Percentiles rank a stretch among this genome's conserved stretches.
These are phyloP conservation scores for Porogramme epimiltina DNA, from an alignment of 1,284 basidiomycete species.

Conservation along the genomic window DNA sequence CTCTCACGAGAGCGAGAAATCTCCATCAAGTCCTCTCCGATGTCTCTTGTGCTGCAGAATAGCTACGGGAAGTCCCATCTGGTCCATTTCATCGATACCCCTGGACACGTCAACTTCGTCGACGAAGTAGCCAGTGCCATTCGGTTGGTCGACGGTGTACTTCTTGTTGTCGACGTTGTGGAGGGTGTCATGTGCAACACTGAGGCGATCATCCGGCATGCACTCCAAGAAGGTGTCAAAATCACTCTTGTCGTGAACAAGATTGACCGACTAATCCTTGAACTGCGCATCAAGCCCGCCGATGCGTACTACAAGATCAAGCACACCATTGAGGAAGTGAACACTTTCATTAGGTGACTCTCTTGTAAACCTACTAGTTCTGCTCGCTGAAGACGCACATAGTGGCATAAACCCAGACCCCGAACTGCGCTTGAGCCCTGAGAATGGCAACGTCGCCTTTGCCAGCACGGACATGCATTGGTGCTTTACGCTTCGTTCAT, in stretches of 20 bases:
- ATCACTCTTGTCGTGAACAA: slow-evolving; percentile 97
- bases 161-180: slow-evolving; percentile 94
- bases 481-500: slow-evolving; percentile 95
- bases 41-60: slow-evolving; percentile 90
- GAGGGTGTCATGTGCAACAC: slow-evolving; percentile 96
- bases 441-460: slow-evolving; percentile 96
- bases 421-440: slow-evolving; percentile 86
- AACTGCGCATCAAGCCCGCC: slow-evolving; percentile 92
- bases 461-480: slow-evolving; percentile 97
- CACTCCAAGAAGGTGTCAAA: slow-evolving; percentile 86
- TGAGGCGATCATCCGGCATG: slow-evolving; percentile 85
- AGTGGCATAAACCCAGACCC: slow-evolving; percentile 91
- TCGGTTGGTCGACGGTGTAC: slow-evolving; percentile 89
- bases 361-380: not conserved
- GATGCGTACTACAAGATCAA: slow-evolving; percentile 99
- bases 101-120: slow-evolving; percentile 97
- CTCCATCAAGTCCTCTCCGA: slow-evolving; percentile 95
- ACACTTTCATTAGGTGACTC: slow-evolving; percentile 86
- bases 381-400: slow-evolving; percentile 4
- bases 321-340: slow-evolving; percentile 98
- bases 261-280: slow-evolving; percentile 95
- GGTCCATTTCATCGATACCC: slow-evolving; percentile 94
- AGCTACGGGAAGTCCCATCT: slow-evolving; percentile 93
- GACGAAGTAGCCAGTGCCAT: slow-evolving; percentile 93
- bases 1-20: slow-evolving; percentile 89